Evolutionary conservation across 345 rosid species (phyloP), one percentile per base, ranked within the genome.

Genomic region (Nephelium lappaceum): DNA sequence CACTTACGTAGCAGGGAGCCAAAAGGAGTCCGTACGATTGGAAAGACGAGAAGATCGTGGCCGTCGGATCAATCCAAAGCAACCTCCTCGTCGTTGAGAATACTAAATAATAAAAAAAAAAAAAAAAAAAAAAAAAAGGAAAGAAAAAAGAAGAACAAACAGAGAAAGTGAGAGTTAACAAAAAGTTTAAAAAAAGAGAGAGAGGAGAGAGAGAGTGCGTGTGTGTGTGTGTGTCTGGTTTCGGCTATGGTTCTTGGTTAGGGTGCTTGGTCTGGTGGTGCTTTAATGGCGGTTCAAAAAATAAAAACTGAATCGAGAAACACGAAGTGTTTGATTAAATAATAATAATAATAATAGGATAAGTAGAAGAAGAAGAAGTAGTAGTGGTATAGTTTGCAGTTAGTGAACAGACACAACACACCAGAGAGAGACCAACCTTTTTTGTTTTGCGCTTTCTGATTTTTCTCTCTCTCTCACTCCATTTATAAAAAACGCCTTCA

Each of bases 1-100:
- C 58, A 77, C 81, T 80, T 78, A 85, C 83, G 87, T 83, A 67
- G 24, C 64, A n/a, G 21, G 21, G 73, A 58, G 24, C 11, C 18
- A 21, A 25, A 47, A 12, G 18, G 58, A 42, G 49, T 80, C 80
- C 85, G 88, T 80, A 84, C 77, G 90, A 86, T 81, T 58, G n/a
- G 55, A 75, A 24, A 55, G 61, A 68, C 69, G 77, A 83, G 77
- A 80, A 83, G 89, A 85, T 84, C 83, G 75, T 68, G 75, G 78
- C 84, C 85, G 91, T 79, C 82, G 66, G 83, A 80, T 86, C 78
- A 76, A 38, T 21, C 24, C 64, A 60, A 53, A 53, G 58, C 58
- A 53, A 53, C n/a, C 58, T n/a, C 64, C 23, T 60, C 64, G 64
- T 60, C 14, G 64, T 60, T 23, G 5, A 60, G 23, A 31, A 31